Evolutionary conservation across 768 basidiomycete species (phyloP).

Genomic region (Tricholoma matsutake): DNA sequence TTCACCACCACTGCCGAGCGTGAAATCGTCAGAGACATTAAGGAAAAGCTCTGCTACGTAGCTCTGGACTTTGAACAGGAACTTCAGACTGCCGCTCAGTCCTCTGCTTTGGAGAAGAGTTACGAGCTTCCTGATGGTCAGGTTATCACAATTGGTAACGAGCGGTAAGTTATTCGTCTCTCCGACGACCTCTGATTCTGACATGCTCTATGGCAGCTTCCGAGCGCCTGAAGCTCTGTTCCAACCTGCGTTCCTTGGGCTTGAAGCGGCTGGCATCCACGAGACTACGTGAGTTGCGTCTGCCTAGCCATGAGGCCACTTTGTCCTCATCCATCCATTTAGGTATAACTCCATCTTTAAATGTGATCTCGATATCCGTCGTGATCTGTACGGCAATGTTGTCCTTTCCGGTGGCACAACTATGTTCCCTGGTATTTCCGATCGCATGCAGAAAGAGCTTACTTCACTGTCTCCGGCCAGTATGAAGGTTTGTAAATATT

Average conservation of each 20-base stretch:
- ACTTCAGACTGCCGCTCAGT: slow-evolving; percentile 85
- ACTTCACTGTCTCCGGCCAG: slow-evolving; percentile 79
- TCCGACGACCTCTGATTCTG: slow-evolving; percentile 42
- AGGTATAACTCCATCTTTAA: slow-evolving; percentile 83
- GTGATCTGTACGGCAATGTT: slow-evolving; percentile 77
- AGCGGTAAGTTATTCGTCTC: slow-evolving; percentile 67
- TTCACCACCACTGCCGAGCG: slow-evolving; percentile 93
- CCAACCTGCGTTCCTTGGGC: slow-evolving; percentile 88
- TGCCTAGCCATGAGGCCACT: slow-evolving; percentile 4
- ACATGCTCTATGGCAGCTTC: slow-evolving; percentile 60
- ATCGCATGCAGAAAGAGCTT: slow-evolving; percentile 95
- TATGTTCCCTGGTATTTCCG: slow-evolving; percentile 96
- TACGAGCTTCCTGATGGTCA: slow-evolving; percentile 93
- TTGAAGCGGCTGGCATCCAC: slow-evolving; percentile 89
- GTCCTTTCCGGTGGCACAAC: slow-evolving; percentile 89
- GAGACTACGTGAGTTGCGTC: slow-evolving; percentile 65
- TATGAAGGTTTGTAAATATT: slow-evolving; percentile 64
- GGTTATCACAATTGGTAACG: slow-evolving; percentile 93
- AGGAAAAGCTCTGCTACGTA: slow-evolving; percentile 96
- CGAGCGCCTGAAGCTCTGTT: slow-evolving; percentile 92
- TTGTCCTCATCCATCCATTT: slow-evolving; percentile 25
- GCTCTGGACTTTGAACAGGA: slow-evolving; percentile 95
- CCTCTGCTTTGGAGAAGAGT: slow-evolving; percentile 86
- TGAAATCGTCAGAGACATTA: slow-evolving; percentile 96
- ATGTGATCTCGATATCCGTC: slow-evolving; percentile 85